Conservation (phyloP, 208 protist species). For the Leptomonas pyrrhocoris region DNA sequence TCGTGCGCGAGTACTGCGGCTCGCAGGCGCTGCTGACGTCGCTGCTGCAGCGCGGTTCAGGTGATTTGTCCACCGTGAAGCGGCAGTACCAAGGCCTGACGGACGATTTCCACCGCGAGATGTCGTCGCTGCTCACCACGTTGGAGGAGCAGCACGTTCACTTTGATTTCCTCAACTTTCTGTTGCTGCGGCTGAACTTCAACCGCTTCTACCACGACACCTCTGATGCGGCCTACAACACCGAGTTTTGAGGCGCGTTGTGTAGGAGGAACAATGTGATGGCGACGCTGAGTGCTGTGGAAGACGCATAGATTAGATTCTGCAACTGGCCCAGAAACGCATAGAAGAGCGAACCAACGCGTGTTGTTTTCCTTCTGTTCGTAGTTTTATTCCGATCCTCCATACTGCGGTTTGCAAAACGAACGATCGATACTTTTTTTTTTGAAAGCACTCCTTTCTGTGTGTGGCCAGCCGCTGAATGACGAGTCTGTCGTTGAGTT, state of each 20-base stretch:
- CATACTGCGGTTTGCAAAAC: too few species aligned
- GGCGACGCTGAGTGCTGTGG: too few species aligned
- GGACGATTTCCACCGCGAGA: slow-evolving; percentile 69
- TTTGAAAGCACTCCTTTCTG: too few species aligned
- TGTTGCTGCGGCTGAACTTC: slow-evolving; percentile 75
- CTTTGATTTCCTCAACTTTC: slow-evolving; percentile 77
- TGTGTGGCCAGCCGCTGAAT: too few species aligned
- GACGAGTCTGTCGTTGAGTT: too few species aligned
- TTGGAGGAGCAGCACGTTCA: slow-evolving; percentile 73
- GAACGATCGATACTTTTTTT: too few species aligned
- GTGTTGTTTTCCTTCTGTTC: too few species aligned
- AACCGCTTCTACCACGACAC: slow-evolving; percentile 71
- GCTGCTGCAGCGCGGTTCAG: slow-evolving; percentile 61
- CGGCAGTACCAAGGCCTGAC: slow-evolving; percentile 54
- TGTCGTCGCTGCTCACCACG: slow-evolving; percentile 61
- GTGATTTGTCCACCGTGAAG: slow-evolving; percentile 60
- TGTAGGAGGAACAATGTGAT: too few species aligned
- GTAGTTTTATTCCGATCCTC: too few species aligned
- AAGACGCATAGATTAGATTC: too few species aligned
- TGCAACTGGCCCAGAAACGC: too few species aligned
- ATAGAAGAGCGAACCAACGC: too few species aligned
- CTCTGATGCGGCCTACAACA: slow-evolving; percentile 36
- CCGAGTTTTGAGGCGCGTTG: slow-evolving; percentile 45
- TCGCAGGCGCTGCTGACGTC: slow-evolving; percentile 65
- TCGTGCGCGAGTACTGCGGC: slow-evolving; percentile 62